Base-by-base conservation (phyloP, 208 protist genomes). In the Zelonia costaricensis region DNA sequence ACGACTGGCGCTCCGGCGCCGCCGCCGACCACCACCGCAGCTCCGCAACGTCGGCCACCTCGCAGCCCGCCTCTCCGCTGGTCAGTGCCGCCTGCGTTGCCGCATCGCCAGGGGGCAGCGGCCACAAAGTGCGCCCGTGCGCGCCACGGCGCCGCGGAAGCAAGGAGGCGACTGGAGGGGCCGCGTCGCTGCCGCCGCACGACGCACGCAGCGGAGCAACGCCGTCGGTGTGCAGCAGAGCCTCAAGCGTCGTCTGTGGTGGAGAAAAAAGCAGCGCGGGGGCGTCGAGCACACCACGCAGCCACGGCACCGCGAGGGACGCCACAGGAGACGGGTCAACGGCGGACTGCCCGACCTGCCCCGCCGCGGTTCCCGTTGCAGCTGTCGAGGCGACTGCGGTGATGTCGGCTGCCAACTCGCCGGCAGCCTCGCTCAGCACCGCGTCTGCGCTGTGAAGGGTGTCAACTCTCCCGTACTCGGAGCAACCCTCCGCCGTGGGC, bases 31-130 rank as follows among this genome's bases (percentile, higher is more conserved):
- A 53, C 66, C 66, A 73, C 4, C 36, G 51, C 27, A 73, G 58
- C 58, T 73, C 66, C 22, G 66, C 57, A 1, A 73, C 48, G 31
- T 73, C 66, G 23, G 31, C 49, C 35, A 56, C 22, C 38, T 73
- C 66, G 52, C 66, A 73, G 45, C 39, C 61, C 35, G 43, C 42
- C 33, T 57, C 52, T 10, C 22, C 10, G 33, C 1, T 36, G 25
- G 36, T 0, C 52, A 27, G 52, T 22, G 23, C n/a, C n/a, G n/a
- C n/a, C n/a, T n/a, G n/a, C n/a, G n/a, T n/a, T 38, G 33, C 33
- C 33, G 10, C 33, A 5, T 13, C 33, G 5, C 33, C 5, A 38
- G 5, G 8, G 33, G 10, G 33, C 33, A 38, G 33, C 33, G 33
- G 33, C n/a, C n/a, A n/a, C n/a, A n/a, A n/a, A n/a, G n/a, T n/a